A percentile compares a stretch with the other conserved stretches of the same genome.
phyloP scores from a whole-genome alignment of 2,329 filamentous ascomycete genomes.

The Lachnellula suecica region DNA sequence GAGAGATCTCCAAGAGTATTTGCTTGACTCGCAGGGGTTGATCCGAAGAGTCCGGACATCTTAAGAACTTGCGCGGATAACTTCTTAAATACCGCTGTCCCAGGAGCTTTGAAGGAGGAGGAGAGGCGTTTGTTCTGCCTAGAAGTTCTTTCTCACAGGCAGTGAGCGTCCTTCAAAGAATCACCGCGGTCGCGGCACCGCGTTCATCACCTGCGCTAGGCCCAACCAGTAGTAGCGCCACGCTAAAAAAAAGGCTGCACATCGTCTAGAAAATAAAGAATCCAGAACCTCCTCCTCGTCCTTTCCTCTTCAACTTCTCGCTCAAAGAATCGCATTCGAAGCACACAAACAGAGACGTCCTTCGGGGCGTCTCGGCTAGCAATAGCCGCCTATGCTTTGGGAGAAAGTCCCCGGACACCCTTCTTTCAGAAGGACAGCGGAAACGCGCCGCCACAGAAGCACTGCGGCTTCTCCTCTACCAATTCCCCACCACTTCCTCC shows the following conservation, averaged over 20 bases:
- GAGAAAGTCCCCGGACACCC: constrained; percentile 99
- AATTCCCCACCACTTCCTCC: constrained; percentile 48
- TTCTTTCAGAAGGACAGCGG: constrained; percentile 63
- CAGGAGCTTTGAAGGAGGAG: background rate
- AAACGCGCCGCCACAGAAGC: constrained; percentile 99
- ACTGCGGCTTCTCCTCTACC: constrained; percentile 79
- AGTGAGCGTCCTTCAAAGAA: constrained; percentile 9
- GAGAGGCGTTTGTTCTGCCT: background rate
- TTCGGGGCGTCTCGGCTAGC: constrained; percentile 38
- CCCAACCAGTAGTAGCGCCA: background rate
- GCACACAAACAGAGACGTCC: constrained; percentile 80
- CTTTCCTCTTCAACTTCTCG: constrained; percentile 70
- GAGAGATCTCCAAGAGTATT: constrained; percentile 88
- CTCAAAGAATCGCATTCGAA: constrained; percentile 99
- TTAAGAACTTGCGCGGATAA: constrained; percentile 19
- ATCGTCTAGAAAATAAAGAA: constrained; percentile 12
- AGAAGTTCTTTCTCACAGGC: constrained; percentile 9
- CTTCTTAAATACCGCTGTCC: constrained; percentile 1
- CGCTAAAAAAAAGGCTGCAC: constrained; percentile 3
- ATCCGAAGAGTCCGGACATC: constrained; percentile 66
- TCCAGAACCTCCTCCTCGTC: constrained; percentile 31
- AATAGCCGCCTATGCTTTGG: constrained; percentile 70
- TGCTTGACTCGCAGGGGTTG: constrained; percentile 46
- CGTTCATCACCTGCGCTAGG: constrained; percentile 4
- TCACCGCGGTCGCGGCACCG: constrained; percentile 6